Evolutionary conservation across 306 rosid species (phyloP).

Genomic region (Sophora flavescens): DNA sequence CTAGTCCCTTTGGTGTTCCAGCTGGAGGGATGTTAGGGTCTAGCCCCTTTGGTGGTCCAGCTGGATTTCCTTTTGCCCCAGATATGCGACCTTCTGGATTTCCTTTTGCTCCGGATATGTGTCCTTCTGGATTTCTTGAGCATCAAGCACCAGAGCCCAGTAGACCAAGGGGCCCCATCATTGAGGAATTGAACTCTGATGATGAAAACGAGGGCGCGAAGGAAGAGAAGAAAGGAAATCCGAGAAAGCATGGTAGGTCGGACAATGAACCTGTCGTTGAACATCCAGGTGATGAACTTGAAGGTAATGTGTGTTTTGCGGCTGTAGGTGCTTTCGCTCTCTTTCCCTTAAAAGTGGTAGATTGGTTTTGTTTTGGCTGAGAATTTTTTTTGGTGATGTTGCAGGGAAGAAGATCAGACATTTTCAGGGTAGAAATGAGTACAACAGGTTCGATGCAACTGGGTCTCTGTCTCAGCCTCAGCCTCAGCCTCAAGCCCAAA

Average conservation of each 20-base stretch:
- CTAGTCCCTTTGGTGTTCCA: conserved; percentile 56
- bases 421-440: conserved; percentile 50
- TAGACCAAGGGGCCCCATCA: conserved; percentile 68
- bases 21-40: conserved; percentile 47
- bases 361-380: conserved; percentile 35
- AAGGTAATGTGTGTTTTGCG: conserved; percentile 55
- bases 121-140: conserved; percentile 63
- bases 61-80: conserved; percentile 42
- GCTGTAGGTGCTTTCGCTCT: conserved; percentile 8
- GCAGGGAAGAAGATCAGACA: conserved; percentile 66
- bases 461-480: conserved; percentile 54
- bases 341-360: neutral
- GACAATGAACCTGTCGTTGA: conserved; percentile 54
- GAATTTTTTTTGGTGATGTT: neutral
- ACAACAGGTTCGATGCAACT: conserved; percentile 33
- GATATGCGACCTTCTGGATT: conserved; percentile 39
- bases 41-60: conserved; percentile 52
- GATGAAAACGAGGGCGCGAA: conserved; percentile 62
- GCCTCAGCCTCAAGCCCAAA: conserved; percentile 65
- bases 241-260: conserved; percentile 67
- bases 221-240: conserved; percentile 59
- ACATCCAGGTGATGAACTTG: conserved; percentile 70
- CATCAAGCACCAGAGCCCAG: conserved; percentile 63
- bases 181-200: conserved; percentile 85
- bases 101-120: conserved; percentile 58